A percentile compares a stretch with the other conserved stretches of the same genome.
These are phyloP conservation scores for Calycina marina DNA, from an alignment of 2,329 filamentous ascomycete species.

Conservation along the genomic window DNA sequence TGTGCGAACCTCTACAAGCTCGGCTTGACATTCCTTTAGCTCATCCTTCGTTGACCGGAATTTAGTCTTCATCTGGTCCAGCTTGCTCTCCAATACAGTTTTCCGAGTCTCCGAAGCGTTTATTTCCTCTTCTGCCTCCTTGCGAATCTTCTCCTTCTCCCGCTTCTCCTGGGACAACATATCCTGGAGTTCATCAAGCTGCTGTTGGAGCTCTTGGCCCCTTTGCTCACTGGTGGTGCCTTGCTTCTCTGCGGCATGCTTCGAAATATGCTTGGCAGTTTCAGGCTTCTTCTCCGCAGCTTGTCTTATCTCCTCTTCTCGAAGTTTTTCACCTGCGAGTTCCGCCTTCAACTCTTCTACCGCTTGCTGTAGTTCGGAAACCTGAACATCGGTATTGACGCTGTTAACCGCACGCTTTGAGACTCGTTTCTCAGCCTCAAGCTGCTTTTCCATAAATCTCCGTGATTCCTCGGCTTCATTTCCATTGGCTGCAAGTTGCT, in stretches of 20 bases:
- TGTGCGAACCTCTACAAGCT: slow-evolving; percentile 24
- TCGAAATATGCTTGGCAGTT: slow-evolving; percentile 25
- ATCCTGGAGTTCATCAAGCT: slow-evolving; percentile 21
- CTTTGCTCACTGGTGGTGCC: slow-evolving; percentile 26
- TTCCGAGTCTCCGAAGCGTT: slow-evolving; percentile 47
- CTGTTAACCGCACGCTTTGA: slow-evolving; percentile 19
- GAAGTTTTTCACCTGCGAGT: slow-evolving; percentile 25
- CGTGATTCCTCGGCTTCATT: slow-evolving; percentile 33
- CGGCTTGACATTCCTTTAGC: slow-evolving; percentile 48
- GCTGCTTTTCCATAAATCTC: slow-evolving; percentile 17
- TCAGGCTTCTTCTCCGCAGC: slow-evolving; percentile 16
- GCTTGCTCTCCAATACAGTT: slow-evolving; percentile 52
- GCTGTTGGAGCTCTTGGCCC: slow-evolving; percentile 21
- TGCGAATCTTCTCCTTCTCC: slow-evolving; percentile 25
- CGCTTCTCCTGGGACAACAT: slow-evolving; percentile 28
- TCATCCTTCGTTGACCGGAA: slow-evolving; percentile 56
- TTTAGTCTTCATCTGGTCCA: slow-evolving; percentile 34
- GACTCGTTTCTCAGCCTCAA: slow-evolving; percentile 25
- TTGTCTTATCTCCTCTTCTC: slow-evolving; percentile 29
- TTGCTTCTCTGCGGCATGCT: slow-evolving; percentile 34
- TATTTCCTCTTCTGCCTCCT: slow-evolving; percentile 28
- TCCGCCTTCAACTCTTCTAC: slow-evolving; percentile 20
- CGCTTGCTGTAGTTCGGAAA: slow-evolving; percentile 17
- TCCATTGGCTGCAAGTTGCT: neutral
- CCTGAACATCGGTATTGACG: slow-evolving; percentile 24